phyloP scores from a whole-genome alignment of 2,329 filamentous ascomycete genomes.

The Cladosporium sp. region DNA sequence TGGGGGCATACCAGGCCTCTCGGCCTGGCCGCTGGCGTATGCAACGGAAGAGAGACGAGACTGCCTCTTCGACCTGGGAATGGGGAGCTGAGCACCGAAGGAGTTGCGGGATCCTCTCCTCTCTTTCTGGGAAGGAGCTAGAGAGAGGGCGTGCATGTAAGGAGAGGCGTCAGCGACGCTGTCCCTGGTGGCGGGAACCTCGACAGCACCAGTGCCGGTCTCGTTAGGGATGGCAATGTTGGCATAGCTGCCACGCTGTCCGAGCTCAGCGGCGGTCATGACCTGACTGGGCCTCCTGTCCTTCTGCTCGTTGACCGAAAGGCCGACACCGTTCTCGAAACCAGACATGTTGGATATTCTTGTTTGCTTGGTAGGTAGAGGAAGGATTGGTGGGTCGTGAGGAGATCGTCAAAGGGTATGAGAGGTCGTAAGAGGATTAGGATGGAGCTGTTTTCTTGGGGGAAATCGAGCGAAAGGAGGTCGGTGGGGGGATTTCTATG shows the following conservation, averaged over 20 bases:
- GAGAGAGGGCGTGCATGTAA: conserved; percentile 73
- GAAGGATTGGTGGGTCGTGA: conserved; percentile 10
- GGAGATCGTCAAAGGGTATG: conserved; percentile 2
- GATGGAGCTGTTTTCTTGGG: conserved; percentile 2
- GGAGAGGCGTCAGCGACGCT: conserved; percentile 66
- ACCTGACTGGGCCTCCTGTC: conserved; percentile 24
- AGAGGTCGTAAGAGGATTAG: conserved; percentile 9
- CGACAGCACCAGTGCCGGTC: conserved; percentile 55
- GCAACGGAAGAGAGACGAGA: conserved; percentile 66
- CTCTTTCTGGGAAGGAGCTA: conserved; percentile 66
- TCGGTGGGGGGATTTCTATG: conserved; percentile 3
- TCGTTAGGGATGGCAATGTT: conserved; percentile 48
- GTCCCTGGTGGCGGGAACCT: conserved; percentile 68
- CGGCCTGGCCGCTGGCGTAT: conserved; percentile 47
- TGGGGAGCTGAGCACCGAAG: conserved; percentile 71
- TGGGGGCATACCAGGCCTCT: conserved; percentile 58
- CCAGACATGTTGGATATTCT: conserved; percentile 54
- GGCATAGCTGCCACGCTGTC: conserved; percentile 36
- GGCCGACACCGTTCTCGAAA: conserved; percentile 55
- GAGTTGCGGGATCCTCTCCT: conserved; percentile 72
- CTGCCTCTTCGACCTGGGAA: conserved; percentile 68
- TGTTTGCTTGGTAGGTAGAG: conserved; percentile 22
- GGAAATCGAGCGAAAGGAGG: conserved; percentile 4
- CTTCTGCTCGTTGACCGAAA: conserved; percentile 40
- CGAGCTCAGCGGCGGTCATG: conserved; percentile 29